These are phyloP conservation scores for Fusarium ramigenum DNA, from an alignment of 2,329 filamentous ascomycete genomes.

Conservation along the genomic window DNA sequence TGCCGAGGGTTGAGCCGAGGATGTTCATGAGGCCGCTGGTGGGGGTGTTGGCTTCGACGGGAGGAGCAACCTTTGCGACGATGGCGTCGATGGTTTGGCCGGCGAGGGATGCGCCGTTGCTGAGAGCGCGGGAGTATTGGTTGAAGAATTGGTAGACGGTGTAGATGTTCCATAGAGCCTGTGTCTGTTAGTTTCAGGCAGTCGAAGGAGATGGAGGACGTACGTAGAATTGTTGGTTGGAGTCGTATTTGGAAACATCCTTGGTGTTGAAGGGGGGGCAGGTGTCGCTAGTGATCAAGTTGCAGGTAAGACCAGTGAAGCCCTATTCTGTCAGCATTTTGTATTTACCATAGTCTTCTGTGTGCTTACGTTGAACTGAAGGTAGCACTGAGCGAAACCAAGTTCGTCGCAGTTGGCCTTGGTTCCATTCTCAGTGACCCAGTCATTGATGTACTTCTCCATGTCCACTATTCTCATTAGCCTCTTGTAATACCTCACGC, in stretches of 20 bases:
- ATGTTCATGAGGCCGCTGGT: conserved; percentile 8
- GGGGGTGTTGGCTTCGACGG: background rate
- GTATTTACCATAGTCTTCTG: rapidly evolving
- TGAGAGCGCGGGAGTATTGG: conserved; percentile 16
- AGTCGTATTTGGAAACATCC: conserved; percentile 9
- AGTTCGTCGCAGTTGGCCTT: conserved; percentile 8
- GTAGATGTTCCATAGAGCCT: conserved; percentile 27
- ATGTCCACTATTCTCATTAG: conserved; percentile 8
- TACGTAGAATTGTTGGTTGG: conserved; percentile 24
- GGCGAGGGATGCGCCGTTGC: conserved; percentile 16
- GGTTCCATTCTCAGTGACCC: conserved; percentile 11
- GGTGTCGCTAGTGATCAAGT: conserved; percentile 20
- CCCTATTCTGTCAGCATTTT: background rate
- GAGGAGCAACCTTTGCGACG: conserved; percentile 14
- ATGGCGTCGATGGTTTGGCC: conserved; percentile 15
- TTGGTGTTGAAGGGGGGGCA: conserved; percentile 20
- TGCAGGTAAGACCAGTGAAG: conserved; percentile 13
- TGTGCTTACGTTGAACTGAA: conserved; percentile 7
- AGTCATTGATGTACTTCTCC: conserved; percentile 24
- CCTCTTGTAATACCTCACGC: too few relatives aligned
- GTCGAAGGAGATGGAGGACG: rapidly evolving
- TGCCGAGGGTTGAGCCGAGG: background rate
- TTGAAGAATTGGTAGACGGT: conserved; percentile 27
- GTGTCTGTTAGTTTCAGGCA: rapidly evolving
- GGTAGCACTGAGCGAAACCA: conserved; percentile 17